A percentile compares a stretch with the other conserved stretches of the same genome.
Evolutionary conservation across 1,284 basidiomycete species (phyloP).

Genomic region (Rhodotorula glutinis): DNA sequence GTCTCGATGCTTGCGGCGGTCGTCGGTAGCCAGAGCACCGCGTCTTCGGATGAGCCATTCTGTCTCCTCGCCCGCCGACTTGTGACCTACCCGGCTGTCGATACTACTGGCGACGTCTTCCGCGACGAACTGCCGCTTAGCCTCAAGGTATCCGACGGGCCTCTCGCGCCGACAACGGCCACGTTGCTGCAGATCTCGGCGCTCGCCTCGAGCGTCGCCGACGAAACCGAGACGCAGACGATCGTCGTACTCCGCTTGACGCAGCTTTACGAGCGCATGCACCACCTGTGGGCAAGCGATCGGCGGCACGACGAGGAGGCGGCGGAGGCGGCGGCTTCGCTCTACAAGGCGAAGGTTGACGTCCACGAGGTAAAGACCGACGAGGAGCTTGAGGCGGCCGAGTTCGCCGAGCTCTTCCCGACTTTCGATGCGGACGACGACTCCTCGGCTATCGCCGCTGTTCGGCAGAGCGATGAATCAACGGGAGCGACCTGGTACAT

Average conservation of each 20-base stretch:
- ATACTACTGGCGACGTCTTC: conserved; percentile 5
- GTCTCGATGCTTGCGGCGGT: conserved; percentile 31
- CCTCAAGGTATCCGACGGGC: conserved; percentile 34
- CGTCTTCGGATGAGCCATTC: conserved; percentile 10
- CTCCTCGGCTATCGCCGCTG: conserved; percentile 23
- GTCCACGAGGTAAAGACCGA: conserved; percentile 65
- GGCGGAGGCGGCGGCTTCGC: conserved; percentile 64
- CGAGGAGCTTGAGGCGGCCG: conserved; percentile 52
- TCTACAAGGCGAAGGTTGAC: conserved; percentile 71
- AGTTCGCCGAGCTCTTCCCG: conserved; percentile 44
- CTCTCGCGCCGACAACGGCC: conserved; percentile 31
- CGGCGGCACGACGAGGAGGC: conserved; percentile 65
- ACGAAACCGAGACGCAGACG: conserved; percentile 2
- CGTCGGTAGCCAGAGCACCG: not conserved
- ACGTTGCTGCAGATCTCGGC: conserved; percentile 37
- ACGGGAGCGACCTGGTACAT: conserved; percentile 12
- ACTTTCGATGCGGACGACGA: conserved; percentile 44
- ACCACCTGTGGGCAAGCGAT: conserved; percentile 79
- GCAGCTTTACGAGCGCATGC: conserved; percentile 64
- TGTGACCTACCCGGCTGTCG: conserved; percentile 26
- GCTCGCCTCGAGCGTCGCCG: conserved; percentile 14
- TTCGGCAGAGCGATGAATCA: not conserved
- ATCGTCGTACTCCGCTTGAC: conserved; percentile 51
- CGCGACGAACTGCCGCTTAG: conserved; percentile 34
- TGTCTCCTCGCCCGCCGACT: conserved; percentile 22